Percentiles rank a stretch among this genome's conserved stretches.
phyloP scores from a whole-genome alignment of 331 rosid species.

The Ulmus americana region DNA sequence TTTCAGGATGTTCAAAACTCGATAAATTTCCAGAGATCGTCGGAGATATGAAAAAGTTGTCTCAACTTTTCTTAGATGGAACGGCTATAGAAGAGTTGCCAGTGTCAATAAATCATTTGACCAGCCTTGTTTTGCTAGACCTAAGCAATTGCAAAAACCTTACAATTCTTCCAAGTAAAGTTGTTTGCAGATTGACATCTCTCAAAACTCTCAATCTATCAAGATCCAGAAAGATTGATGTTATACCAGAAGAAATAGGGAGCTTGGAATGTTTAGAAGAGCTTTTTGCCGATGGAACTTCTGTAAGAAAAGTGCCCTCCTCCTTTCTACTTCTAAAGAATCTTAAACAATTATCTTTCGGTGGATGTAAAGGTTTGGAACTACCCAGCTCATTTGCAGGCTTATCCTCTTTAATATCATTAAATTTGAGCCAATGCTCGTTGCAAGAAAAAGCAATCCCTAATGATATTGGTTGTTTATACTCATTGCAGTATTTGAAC shows the following conservation, averaged over 20 bases:
- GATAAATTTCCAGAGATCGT: background rate
- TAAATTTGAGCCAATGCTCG: no score
- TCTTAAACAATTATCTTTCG: background rate
- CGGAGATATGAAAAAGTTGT: background rate
- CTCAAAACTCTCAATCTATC: background rate
- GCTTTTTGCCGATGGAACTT: background rate
- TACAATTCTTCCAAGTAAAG: background rate
- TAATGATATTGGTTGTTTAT: background rate
- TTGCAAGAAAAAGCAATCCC: background rate
- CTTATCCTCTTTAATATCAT: no score
- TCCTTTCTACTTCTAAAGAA: background rate
- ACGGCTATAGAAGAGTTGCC: slow-evolving; percentile 1
- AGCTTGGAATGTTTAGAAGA: background rate
- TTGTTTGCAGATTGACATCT: background rate
- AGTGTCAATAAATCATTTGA: background rate
- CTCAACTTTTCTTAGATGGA: background rate
- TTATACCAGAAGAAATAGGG: background rate
- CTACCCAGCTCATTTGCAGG: background rate
- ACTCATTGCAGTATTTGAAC: background rate
- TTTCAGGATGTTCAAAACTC: background rate
- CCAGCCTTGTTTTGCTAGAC: background rate
- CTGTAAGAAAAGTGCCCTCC: background rate
- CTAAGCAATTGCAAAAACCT: background rate
- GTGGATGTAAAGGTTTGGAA: background rate
- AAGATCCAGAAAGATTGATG: background rate